phyloP scores from a whole-genome alignment of 768 basidiomycete species.

The Strobilomyces echinocephalus region DNA sequence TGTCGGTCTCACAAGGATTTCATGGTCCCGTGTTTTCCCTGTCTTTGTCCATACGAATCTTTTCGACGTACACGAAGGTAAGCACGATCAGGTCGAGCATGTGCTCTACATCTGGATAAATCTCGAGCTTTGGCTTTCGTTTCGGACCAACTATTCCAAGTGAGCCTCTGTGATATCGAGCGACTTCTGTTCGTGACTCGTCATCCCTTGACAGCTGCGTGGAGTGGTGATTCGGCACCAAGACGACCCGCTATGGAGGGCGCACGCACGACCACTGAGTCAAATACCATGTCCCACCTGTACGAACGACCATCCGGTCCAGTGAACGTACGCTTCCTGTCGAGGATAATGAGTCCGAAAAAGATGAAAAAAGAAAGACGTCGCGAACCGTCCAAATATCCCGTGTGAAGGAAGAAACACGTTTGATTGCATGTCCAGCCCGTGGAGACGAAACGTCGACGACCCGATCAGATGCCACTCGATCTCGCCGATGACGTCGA shows the following conservation, averaged over 20 bases:
- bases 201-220: conserved; percentile 21
- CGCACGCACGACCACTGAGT: conserved; percentile 14
- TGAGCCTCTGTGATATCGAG: conserved; percentile 16
- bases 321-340: conserved; percentile 28
- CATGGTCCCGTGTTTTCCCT: neutral
- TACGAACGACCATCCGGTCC: conserved; percentile 32
- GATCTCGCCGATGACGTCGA: conserved; percentile 28
- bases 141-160: conserved; percentile 21
- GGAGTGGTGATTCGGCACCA: neutral
- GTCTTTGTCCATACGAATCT: conserved; percentile 27
- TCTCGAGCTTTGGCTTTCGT: conserved; percentile 3
- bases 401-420: conserved; percentile 24
- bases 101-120: too few species aligned
- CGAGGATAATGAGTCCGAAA: neutral
- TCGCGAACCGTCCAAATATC: neutral
- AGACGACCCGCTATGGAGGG: neutral
- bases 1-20: neutral
- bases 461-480: conserved; percentile 31
- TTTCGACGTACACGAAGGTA: conserved; percentile 32
- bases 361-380: neutral
- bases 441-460: conserved; percentile 28
- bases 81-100: conserved; percentile 28
- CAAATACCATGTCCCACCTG: conserved; percentile 28
- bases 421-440: conserved; percentile 21
- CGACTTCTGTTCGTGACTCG: conserved; percentile 9